Evolutionary conservation across 2,329 filamentous ascomycete species (phyloP).

Genomic region (Hypocreales sp.): DNA sequence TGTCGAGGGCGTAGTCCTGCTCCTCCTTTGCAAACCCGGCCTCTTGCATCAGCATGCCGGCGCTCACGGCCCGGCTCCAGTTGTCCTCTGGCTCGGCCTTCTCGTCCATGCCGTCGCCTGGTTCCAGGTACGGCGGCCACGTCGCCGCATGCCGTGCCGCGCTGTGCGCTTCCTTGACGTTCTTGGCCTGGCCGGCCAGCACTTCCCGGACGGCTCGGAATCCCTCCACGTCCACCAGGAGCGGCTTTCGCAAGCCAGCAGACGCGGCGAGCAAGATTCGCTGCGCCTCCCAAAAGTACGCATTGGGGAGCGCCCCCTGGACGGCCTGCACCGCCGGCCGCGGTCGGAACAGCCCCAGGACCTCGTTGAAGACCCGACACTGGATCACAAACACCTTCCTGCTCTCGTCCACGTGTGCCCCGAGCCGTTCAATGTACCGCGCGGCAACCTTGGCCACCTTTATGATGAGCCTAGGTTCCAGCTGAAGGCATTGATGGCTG

Average conservation of each 20-base stretch:
- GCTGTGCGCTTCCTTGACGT: slow-evolving; percentile 30
- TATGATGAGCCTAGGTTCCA: slow-evolving; percentile 17
- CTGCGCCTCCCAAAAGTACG: slow-evolving; percentile 38
- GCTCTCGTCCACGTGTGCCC: slow-evolving; percentile 3
- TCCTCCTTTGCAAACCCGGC: slow-evolving; percentile 34
- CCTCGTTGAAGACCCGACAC: slow-evolving; percentile 16
- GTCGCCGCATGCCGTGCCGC: slow-evolving; percentile 30
- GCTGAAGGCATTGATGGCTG: slow-evolving; percentile 13
- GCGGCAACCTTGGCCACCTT: slow-evolving; percentile 13
- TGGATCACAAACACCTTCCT: slow-evolving; percentile 11
- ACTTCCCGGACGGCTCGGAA: slow-evolving; percentile 40
- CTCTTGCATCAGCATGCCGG: slow-evolving; percentile 37
- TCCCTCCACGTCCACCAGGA: slow-evolving; percentile 33
- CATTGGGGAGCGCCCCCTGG: slow-evolving; percentile 11
- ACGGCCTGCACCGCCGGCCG: slow-evolving; percentile 9
- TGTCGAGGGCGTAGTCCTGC: slow-evolving; percentile 31
- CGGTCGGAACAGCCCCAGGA: slow-evolving; percentile 12
- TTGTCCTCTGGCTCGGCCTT: slow-evolving; percentile 32
- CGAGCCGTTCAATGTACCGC: slow-evolving; percentile 10
- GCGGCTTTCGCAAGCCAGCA: slow-evolving; percentile 26
- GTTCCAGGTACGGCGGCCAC: slow-evolving; percentile 45
- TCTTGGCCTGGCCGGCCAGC: slow-evolving; percentile 37
- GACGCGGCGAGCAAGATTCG: slow-evolving; percentile 36
- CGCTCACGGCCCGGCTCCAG: slow-evolving; percentile 35
- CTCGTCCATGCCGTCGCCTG: slow-evolving; percentile 45